These are phyloP conservation scores for Centaurea solstitialis DNA, from an alignment of 129 eudicot species.

Conservation along the genomic window DNA sequence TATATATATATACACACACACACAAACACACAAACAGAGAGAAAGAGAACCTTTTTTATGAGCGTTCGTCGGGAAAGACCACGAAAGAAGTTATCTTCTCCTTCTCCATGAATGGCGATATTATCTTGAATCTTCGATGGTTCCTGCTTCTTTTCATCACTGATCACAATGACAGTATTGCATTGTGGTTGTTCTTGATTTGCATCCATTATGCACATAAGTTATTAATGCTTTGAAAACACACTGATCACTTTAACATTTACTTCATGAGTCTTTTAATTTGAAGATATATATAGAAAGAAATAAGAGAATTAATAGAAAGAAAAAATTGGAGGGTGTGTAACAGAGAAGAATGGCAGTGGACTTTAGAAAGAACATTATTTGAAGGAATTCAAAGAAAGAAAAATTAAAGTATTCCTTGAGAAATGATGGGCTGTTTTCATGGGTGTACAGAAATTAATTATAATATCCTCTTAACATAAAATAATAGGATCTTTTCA, in stretches of 20 bases:
- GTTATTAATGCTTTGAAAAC: background rate
- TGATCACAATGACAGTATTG: slow-evolving; percentile 6
- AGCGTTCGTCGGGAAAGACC: slow-evolving; percentile 22
- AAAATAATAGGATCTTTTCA: background rate
- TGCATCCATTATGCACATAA: slow-evolving; percentile 48
- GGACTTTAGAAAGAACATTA: slow-evolving; percentile 3
- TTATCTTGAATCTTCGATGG: slow-evolving; percentile 18
- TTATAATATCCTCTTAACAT: slow-evolving; percentile 24
- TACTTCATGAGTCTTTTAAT: too few species aligned
- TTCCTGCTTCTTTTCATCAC: slow-evolving; percentile 8
- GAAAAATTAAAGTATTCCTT: background rate
- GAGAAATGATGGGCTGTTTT: slow-evolving; percentile 30
- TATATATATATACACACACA: background rate
- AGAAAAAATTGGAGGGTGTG: background rate
- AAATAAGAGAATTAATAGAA: background rate
- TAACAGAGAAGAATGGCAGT: background rate
- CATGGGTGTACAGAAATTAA: slow-evolving; percentile 25
- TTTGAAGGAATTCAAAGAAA: background rate
- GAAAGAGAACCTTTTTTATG: slow-evolving; percentile 27
- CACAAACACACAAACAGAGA: background rate
- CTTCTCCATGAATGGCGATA: background rate
- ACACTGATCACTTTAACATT: background rate
- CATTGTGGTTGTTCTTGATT: slow-evolving; percentile 27
- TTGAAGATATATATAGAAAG: too few species aligned
- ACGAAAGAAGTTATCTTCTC: slow-evolving; percentile 2